These are phyloP conservation scores for Nannizziopsis arthrosporioides DNA, from an alignment of 2,329 filamentous ascomycete species.

Conservation along the genomic window DNA sequence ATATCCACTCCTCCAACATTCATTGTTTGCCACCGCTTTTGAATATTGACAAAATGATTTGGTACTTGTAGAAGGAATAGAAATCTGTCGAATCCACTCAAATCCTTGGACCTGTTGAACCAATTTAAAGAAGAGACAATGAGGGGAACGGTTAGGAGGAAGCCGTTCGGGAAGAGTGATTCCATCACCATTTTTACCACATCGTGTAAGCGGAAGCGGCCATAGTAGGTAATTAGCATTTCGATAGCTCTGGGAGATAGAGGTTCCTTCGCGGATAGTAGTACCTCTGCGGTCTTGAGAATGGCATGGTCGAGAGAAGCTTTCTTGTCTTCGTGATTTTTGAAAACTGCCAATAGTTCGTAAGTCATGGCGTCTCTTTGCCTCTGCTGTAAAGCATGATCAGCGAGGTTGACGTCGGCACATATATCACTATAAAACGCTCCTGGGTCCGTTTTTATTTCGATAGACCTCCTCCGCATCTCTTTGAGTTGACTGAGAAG, in stretches of 20 bases:
- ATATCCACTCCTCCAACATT: constrained; percentile 28
- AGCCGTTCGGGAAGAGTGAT: constrained; percentile 29
- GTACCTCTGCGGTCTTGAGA: constrained; percentile 26
- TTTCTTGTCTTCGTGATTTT: constrained; percentile 20
- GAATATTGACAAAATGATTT: constrained; percentile 25
- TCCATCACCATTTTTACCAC: constrained; percentile 29
- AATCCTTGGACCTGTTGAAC: constrained; percentile 31
- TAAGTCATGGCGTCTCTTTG: constrained; percentile 24
- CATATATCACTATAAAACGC: constrained; percentile 25
- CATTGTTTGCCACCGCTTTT: constrained; percentile 13
- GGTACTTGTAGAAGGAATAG: constrained; percentile 28
- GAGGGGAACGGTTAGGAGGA: constrained; percentile 26
- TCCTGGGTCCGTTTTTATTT: constrained; percentile 20
- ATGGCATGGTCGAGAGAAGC: constrained; percentile 29
- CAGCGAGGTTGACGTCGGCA: constrained; percentile 19
- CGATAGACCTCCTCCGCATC: constrained; percentile 24
- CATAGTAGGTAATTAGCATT: constrained; percentile 29
- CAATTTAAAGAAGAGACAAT: constrained; percentile 29
- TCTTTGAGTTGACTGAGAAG: constrained; percentile 27
- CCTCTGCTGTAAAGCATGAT: constrained; percentile 19
- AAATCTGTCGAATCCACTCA: constrained; percentile 32
- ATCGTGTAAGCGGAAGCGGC: constrained; percentile 30
- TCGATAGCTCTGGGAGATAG: constrained; percentile 26
- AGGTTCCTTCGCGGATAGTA: constrained; percentile 27
- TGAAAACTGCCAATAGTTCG: constrained; percentile 23